These are phyloP conservation scores for Myxozyma mucilagina DNA, from an alignment of 805 yeast species.

Conservation along the genomic window DNA sequence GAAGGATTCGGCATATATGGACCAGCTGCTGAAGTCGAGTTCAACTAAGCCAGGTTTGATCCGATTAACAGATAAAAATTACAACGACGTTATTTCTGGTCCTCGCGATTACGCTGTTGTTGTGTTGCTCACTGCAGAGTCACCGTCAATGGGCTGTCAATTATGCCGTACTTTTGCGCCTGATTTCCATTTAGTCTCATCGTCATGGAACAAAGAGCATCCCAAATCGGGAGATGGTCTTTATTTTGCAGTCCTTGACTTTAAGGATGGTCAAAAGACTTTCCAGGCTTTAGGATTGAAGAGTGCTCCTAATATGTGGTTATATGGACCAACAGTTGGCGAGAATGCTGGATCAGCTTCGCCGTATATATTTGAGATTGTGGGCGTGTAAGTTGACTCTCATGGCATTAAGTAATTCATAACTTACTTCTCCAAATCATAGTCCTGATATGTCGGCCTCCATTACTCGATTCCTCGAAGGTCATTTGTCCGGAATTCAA, in stretches of 20 bases:
- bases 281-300: conserved; percentile 57
- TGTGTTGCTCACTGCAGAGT: conserved; percentile 69
- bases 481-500: conserved; percentile 9
- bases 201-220: conserved; percentile 61
- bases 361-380: conserved; percentile 29
- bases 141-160: conserved; percentile 71
- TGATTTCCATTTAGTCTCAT: conserved; percentile 58
- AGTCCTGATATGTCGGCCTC: conserved; percentile 22
- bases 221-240: conserved; percentile 54
- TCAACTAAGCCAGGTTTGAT: conserved; percentile 42
- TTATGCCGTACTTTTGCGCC: conserved; percentile 74
- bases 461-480: conserved; percentile 19
- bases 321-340: conserved; percentile 55
- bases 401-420: neutral
- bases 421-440: neutral
- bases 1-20: conserved; percentile 14
- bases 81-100: conserved; percentile 55
- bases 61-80: conserved; percentile 61
- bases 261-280: conserved; percentile 54
- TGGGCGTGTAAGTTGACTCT: conserved; percentile 31
- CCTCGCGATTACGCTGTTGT: conserved; percentile 70
- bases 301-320: conserved; percentile 75
- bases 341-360: conserved; percentile 39
- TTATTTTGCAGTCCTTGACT: conserved; percentile 75
- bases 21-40: conserved; percentile 14